Evolutionary conservation across 2,329 filamentous ascomycete species (phyloP).

Genomic region (Aureobasidium vineae): DNA sequence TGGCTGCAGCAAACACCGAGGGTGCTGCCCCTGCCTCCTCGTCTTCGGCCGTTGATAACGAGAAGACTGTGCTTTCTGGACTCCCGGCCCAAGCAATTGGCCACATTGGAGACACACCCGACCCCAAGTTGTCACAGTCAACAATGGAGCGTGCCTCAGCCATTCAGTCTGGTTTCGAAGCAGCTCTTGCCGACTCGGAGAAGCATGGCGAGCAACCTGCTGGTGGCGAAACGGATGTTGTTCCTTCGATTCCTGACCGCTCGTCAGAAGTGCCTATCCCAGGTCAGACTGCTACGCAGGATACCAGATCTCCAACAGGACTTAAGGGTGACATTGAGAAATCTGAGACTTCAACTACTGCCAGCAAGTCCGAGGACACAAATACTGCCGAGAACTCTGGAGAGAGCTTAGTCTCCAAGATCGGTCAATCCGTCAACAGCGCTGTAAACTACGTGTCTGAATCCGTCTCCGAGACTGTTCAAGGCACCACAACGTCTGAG

Average conservation of each 20-base stretch:
- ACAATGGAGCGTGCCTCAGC: constrained; percentile 29
- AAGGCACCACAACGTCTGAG: neutral
- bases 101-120: constrained; percentile 31
- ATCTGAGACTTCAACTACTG: neutral
- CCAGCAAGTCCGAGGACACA: neutral
- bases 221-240: constrained; percentile 10
- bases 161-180: constrained; percentile 28
- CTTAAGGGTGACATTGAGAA: neutral
- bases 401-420: constrained; percentile 3
- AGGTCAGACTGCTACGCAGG: constrained; percentile 1
- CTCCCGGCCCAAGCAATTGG: constrained; percentile 29
- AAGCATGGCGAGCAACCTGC: constrained; percentile 16
- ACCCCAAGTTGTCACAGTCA: constrained; percentile 26
- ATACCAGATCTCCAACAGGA: neutral
- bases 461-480: constrained; percentile 5
- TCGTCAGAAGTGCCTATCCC: constrained; percentile 24
- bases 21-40: constrained; percentile 31
- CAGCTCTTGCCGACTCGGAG: constrained; percentile 27
- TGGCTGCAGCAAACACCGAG: constrained; percentile 33
- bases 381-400: neutral
- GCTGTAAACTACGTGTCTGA: constrained; percentile 13
- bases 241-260: constrained; percentile 29
- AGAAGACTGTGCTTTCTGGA: constrained; percentile 22
- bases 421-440: constrained; percentile 24
- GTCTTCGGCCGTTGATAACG: constrained; percentile 14